Base-by-base conservation (phyloP, 225 moss, liverwort and hornwort species). In the Physcomitrellopsis africana region DNA sequence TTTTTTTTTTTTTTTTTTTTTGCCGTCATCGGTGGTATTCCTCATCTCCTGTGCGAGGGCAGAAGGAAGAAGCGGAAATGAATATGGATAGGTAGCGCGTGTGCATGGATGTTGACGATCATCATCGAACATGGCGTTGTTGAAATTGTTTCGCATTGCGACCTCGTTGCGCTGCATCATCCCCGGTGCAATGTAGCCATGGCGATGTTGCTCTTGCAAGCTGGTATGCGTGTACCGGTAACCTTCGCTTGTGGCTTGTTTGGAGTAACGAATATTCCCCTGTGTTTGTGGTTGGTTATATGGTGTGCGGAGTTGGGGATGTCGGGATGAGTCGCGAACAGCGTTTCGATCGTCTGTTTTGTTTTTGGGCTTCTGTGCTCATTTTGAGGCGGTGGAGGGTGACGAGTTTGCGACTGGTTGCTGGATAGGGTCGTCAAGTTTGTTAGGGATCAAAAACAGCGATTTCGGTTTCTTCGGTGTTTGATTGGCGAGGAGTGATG, bases 131-230 rank as follows among this genome's bases (percentile, higher is more conserved):
- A 49, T 49, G 48, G 11, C 48, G 11, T 15, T 49, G 48, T 15
- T 37, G 32, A 37, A 49, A 55, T 0, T 13, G 54, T 18, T 0
- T 17, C 5, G 19, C 54, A 55, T 55, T 55, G 54, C 54, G 17
- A 16, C 54, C 8, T 55, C 14, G 17, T 17, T 55, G 8, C 54
- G 17, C 54, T 7, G 54, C n/a, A 19, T 55, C 54, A 18, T 17
- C 19, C 54, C 8, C 6, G 7, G 8, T 55, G 54, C 54, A 55
- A 55, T 55, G 54, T 55, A 55, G 54, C 54, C 54, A 55, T 55
- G 54, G 54, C 54, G 54, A 55, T 55, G 54, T 55, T 55, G 17
- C 54, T 55, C 54, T 55, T 55, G 54, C 54, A 55, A 55, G 54
- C 54, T 55, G 54, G 54, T 55, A 55, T 19, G 54, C 19, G 54